Percentiles rank a stretch among this genome's conserved stretches.
Evolutionary conservation across 257 asterid species (phyloP).

Genomic region (Solanum etuberosum): DNA sequence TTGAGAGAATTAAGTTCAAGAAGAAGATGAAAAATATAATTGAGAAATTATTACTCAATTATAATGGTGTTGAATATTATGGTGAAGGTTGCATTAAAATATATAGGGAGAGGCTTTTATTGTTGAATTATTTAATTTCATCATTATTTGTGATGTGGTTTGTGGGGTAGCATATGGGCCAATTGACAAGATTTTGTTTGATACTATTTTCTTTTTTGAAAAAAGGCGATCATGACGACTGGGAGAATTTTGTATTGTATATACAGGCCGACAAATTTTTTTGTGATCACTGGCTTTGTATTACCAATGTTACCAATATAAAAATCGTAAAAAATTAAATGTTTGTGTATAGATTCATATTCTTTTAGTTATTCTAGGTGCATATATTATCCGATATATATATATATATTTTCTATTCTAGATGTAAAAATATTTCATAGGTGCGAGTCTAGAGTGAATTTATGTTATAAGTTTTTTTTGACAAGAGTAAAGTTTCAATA

Average conservation of each 20-base stretch:
- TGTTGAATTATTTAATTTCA: background rate
- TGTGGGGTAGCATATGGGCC: background rate
- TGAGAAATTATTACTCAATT: background rate
- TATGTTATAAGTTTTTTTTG: background rate
- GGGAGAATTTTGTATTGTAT: background rate
- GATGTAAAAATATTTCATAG: background rate
- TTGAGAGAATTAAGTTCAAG: background rate
- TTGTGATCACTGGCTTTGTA: background rate
- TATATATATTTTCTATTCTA: too few relatives aligned
- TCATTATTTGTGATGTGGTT: background rate
- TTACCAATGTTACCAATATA: background rate
- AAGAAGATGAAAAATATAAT: background rate
- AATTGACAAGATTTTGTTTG: background rate
- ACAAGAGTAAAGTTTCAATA: background rate
- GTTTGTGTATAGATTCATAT: background rate
- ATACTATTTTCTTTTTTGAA: background rate
- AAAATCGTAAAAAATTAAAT: too few relatives aligned
- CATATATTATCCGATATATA: background rate
- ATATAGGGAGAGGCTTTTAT: background rate
- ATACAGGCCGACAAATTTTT: background rate
- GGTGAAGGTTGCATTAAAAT: background rate
- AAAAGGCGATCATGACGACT: background rate
- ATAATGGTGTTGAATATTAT: background rate
- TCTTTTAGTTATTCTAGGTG: background rate
- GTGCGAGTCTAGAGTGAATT: background rate